A percentile compares a stretch with the other conserved stretches of the same genome.
phyloP scores from a whole-genome alignment of 2,329 filamentous ascomycete genomes.

The Trichoderma cornu-damae region DNA sequence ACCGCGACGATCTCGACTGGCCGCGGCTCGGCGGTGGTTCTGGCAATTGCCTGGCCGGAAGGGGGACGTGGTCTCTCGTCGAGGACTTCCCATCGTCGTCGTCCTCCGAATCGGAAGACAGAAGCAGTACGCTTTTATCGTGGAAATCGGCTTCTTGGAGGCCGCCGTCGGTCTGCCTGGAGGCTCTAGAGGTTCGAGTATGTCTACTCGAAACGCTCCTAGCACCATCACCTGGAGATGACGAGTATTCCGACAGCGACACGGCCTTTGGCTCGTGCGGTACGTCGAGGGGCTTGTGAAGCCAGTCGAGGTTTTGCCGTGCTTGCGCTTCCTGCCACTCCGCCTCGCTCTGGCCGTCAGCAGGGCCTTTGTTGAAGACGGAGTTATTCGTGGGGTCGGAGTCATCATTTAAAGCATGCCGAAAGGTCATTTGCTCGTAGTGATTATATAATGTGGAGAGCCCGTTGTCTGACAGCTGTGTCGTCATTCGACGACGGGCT shows the following conservation, averaged over 20 bases:
- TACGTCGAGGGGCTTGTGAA: constrained; percentile 10
- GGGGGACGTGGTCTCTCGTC: constrained; percentile 23
- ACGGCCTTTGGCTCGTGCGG: constrained; percentile 23
- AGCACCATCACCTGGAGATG: constrained; percentile 38
- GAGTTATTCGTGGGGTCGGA: constrained; percentile 14
- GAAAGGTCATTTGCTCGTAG: constrained; percentile 53
- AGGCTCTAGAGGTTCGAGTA: constrained; percentile 51
- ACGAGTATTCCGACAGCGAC: constrained; percentile 26
- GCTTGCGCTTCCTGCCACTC: constrained; percentile 6
- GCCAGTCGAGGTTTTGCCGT: constrained; percentile 18
- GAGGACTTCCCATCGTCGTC: constrained; percentile 29
- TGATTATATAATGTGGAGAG: constrained; percentile 52
- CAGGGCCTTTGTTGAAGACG: background rate
- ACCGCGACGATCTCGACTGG: constrained; percentile 21
- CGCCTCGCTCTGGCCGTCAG: background rate
- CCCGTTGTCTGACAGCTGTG: constrained; percentile 26
- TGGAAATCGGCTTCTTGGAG: constrained; percentile 48
- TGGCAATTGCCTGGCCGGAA: constrained; percentile 25
- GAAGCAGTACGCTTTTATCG: constrained; percentile 50
- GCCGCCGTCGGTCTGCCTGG: constrained; percentile 43
- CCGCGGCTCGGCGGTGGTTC: constrained; percentile 19
- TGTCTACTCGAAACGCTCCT: constrained; percentile 52
- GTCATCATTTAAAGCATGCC: constrained; percentile 35
- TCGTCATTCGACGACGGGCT: constrained; percentile 22
- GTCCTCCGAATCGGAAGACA: constrained; percentile 55